Base-by-base conservation (phyloP, 768 basidiomycete species). In the Naganishia onofrii region DNA sequence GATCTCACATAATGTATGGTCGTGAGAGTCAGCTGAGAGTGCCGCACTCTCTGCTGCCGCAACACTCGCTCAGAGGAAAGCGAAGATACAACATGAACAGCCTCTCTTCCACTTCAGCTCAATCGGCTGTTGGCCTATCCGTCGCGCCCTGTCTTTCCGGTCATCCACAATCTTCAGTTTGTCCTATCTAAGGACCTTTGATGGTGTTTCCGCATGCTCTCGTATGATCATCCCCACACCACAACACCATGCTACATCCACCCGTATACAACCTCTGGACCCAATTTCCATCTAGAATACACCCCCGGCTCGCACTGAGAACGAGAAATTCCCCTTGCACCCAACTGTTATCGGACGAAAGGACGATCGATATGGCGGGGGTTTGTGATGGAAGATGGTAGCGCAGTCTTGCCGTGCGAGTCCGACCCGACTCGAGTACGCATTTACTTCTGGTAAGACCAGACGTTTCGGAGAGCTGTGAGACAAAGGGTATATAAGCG, bases 391-490 rank as follows among this genome's bases (percentile, higher is more conserved):
- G 32, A 36, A 63, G 60, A 23, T 34, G 60, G 38, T 63, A 63
- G 36, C 60, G 42, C 29, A 44, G 38, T 23, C n/a, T 63, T 42
- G 42, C 42, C 42, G 42, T n/a, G 38, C 23, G 60, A 63, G 60
- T 26, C 21, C 36, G 60, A 63, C 15, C 60, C 36, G 23, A 63
- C 38, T 36, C 60, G 38, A 63, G 65, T 34, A 52, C n/a, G 54
- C 55, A 36, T 74, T 86, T 88, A 98, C 86, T 95, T 94, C 86
- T 89, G 86, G 88, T 91, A 92, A 74, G 88, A 89, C 93, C 93
- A 98, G 81, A 93, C 92, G 82, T 92, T 92, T 82, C 91, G 89
- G 82, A 98, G 90, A 82, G 96, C 94, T 97, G 48, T 6, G 21
- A 23, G 72, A 0, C 26, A 2, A n/a, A 66, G 23, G 38, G 77